phyloP scores from a whole-genome alignment of 768 basidiomycete species.

The Tylopilus balloui region DNA sequence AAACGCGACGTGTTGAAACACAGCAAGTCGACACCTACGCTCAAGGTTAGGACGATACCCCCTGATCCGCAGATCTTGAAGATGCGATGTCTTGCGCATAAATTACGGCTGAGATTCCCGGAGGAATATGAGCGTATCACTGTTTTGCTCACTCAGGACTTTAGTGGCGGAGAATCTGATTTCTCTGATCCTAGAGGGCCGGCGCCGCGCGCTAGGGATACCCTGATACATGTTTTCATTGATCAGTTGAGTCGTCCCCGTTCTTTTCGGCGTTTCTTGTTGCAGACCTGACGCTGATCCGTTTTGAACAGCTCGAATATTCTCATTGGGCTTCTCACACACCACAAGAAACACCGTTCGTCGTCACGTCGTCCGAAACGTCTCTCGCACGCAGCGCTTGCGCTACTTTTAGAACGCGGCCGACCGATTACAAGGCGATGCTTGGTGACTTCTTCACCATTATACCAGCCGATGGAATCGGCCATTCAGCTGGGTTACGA shows the following conservation, averaged over 20 bases:
- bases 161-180: slow-evolving; percentile 33
- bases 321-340: slow-evolving; percentile 73
- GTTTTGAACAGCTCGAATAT: slow-evolving; percentile 70
- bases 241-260: slow-evolving; percentile 38
- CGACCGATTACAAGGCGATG: slow-evolving; percentile 70
- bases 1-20: slow-evolving; percentile 33
- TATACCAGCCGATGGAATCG: slow-evolving; percentile 77
- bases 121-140: slow-evolving; percentile 40
- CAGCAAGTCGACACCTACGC: slow-evolving; percentile 45
- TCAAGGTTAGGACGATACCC: slow-evolving; percentile 38
- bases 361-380: slow-evolving; percentile 40
- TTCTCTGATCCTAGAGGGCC: slow-evolving; percentile 34
- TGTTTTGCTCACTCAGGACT: slow-evolving; percentile 31
- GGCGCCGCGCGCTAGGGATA: slow-evolving; percentile 30
- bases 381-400: slow-evolving; percentile 73
- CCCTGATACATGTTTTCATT: slow-evolving; percentile 38
- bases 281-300: slow-evolving; percentile 7
- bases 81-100: slow-evolving; percentile 51
- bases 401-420: slow-evolving; percentile 78
- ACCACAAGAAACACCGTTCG: slow-evolving; percentile 52
- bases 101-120: slow-evolving; percentile 53
- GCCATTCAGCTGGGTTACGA: slow-evolving; percentile 74
- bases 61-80: slow-evolving; percentile 47
- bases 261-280: not conserved
- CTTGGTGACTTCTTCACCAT: slow-evolving; percentile 74